Conservation (phyloP, 345 rosid genomes). For the Populus tremula region DNA sequence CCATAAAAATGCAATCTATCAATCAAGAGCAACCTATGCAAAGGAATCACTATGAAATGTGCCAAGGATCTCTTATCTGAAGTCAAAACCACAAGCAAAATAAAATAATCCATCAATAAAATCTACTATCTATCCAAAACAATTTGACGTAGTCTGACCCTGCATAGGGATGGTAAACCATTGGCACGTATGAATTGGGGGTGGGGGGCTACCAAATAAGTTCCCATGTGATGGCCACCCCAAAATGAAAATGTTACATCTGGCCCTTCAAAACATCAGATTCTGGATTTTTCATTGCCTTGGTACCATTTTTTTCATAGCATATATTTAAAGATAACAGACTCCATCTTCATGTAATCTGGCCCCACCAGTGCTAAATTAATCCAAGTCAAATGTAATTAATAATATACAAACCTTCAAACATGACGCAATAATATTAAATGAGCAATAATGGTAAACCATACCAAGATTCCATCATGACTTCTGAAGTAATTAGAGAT, state of each 20-base stretch:
- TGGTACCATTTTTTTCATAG: background rate
- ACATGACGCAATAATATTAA: background rate
- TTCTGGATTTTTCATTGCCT: background rate
- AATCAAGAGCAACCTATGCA: background rate
- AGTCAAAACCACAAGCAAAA: background rate
- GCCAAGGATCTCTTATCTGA: background rate
- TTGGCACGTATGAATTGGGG: background rate
- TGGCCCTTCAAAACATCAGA: background rate
- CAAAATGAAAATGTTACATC: background rate
- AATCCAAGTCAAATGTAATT: background rate
- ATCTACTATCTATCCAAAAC: background rate
- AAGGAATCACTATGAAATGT: too few relatives aligned
- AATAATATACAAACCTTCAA: background rate
- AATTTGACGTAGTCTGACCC: background rate
- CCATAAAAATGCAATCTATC: background rate
- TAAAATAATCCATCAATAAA: too few relatives aligned
- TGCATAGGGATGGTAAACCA: background rate
- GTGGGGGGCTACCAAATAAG: background rate
- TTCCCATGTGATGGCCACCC: background rate
- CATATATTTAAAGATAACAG: background rate
- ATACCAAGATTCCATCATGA: background rate
- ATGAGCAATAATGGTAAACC: background rate
- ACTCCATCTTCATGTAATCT: background rate
- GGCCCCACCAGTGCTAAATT: background rate
- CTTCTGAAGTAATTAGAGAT: background rate